Conservation (phyloP, 805 yeast genomes). For the Kazachstania bromeliacearum region DNA sequence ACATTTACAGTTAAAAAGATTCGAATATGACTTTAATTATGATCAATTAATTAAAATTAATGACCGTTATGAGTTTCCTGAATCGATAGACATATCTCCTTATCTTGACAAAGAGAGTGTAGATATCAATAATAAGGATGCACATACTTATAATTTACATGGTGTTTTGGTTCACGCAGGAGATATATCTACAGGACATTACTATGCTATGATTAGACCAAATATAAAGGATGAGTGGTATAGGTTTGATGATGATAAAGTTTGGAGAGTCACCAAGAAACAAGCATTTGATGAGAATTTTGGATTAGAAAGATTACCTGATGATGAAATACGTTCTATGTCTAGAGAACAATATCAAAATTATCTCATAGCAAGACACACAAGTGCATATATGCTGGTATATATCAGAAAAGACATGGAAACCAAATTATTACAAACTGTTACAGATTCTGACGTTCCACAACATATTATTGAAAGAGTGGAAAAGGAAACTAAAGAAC, state of each 20-base stretch:
- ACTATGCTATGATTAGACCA: constrained; percentile 89
- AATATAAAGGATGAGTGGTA: constrained; percentile 63
- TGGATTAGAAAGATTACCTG: constrained; percentile 61
- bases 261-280: constrained; percentile 70
- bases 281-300: constrained; percentile 90
- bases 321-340: constrained; percentile 40
- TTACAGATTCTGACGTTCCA: constrained; percentile 51
- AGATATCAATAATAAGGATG: constrained; percentile 17
- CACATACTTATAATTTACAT: constrained; percentile 60
- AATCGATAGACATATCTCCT: constrained; percentile 68
- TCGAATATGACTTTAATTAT: constrained; percentile 85
- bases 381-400: constrained; percentile 96
- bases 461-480: constrained; percentile 57
- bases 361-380: constrained; percentile 64
- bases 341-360: constrained; percentile 53
- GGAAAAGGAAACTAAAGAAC: constrained; percentile 50
- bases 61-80: constrained; percentile 85
- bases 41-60: constrained; percentile 86
- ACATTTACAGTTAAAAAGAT: constrained; percentile 87
- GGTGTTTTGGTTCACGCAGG: constrained; percentile 96
- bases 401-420: constrained; percentile 62
- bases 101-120: constrained; percentile 50
- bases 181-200: constrained; percentile 92
- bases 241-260: constrained; percentile 92
- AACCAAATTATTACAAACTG: constrained; percentile 49